phyloP scores from a whole-genome alignment of 2,329 filamentous ascomycete species.

The Aureobasidium vineae region DNA sequence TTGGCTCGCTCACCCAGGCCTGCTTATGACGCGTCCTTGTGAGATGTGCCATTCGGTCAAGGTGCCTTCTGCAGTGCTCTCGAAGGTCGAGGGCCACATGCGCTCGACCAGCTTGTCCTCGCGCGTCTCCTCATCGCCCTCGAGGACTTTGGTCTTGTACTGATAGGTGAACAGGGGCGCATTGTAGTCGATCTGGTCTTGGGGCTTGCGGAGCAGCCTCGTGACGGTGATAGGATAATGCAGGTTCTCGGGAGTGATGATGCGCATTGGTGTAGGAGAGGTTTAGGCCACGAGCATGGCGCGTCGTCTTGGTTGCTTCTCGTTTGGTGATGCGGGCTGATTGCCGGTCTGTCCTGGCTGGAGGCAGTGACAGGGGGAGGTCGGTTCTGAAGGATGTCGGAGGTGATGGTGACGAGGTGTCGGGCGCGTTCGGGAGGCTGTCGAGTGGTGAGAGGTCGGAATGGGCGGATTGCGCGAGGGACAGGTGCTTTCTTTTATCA shows the following conservation, averaged over 20 bases:
- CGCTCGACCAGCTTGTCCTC: slow-evolving; percentile 63
- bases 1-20: slow-evolving; percentile 34
- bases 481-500: slow-evolving; percentile 11
- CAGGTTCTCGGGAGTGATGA: slow-evolving; percentile 55
- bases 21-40: slow-evolving; percentile 61
- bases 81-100: slow-evolving; percentile 74
- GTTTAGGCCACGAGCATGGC: slow-evolving; percentile 24
- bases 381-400: background rate
- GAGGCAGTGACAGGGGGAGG: background rate
- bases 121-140: slow-evolving; percentile 70
- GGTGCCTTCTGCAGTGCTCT: slow-evolving; percentile 78
- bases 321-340: background rate
- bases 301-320: slow-evolving; percentile 18
- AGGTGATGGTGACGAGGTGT: background rate
- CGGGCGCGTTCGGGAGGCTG: background rate
- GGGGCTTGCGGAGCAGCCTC: slow-evolving; percentile 72
- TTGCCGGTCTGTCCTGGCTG: background rate
- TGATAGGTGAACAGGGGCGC: slow-evolving; percentile 82
- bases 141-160: slow-evolving; percentile 70
- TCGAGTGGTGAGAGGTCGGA: background rate
- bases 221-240: slow-evolving; percentile 93
- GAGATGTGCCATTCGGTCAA: slow-evolving; percentile 73
- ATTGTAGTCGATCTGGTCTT: slow-evolving; percentile 72
- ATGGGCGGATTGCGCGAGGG: background rate
- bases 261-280: slow-evolving; percentile 44